phyloP scores from a whole-genome alignment of 2,329 filamentous ascomycete genomes.

The Knoxdaviesia capensis region DNA sequence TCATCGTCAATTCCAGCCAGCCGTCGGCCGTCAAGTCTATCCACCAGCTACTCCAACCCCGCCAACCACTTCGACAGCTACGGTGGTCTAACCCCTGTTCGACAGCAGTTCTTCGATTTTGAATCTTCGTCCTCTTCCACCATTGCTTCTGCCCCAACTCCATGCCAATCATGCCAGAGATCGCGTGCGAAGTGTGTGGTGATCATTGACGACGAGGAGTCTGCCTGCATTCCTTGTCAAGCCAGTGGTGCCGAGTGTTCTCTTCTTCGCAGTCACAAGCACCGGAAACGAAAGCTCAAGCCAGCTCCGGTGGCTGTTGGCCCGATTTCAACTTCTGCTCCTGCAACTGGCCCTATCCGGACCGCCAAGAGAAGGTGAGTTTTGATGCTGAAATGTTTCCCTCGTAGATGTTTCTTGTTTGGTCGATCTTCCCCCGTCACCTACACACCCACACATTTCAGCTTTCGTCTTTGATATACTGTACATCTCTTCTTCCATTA shows the following conservation, averaged over 20 bases:
- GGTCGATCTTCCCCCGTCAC: not conserved
- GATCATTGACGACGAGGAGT: conserved; percentile 51
- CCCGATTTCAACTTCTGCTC: too few relatives aligned
- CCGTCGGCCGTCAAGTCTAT: too few relatives aligned
- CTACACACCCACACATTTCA: too few relatives aligned
- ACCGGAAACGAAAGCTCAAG: conserved; percentile 55
- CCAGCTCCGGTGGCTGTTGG: too few relatives aligned
- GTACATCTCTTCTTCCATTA: too few relatives aligned
- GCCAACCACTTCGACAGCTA: conserved; percentile 13
- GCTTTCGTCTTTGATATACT: too few relatives aligned
- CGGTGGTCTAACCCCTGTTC: conserved; percentile 2
- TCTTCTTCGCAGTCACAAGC: conserved; percentile 52
- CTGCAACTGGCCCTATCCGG: too few relatives aligned
- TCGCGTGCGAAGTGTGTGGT: conserved; percentile 54
- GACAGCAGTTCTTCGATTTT: too few relatives aligned
- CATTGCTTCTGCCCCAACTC: conserved; percentile 18
- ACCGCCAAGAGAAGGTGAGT: conserved; percentile 46
- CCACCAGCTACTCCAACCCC: not conserved
- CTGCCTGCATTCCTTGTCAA: conserved; percentile 56
- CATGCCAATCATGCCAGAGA: conserved; percentile 55
- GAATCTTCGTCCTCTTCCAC: too few relatives aligned
- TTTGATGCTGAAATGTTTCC: not conserved
- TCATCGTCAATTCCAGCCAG: conserved; percentile 1
- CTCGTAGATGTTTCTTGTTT: not conserved
- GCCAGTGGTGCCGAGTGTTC: conserved; percentile 64